Evolutionary conservation across 441 rosid genomes (phyloP).

Genomic region (Pelargonium citronellum): DNA sequence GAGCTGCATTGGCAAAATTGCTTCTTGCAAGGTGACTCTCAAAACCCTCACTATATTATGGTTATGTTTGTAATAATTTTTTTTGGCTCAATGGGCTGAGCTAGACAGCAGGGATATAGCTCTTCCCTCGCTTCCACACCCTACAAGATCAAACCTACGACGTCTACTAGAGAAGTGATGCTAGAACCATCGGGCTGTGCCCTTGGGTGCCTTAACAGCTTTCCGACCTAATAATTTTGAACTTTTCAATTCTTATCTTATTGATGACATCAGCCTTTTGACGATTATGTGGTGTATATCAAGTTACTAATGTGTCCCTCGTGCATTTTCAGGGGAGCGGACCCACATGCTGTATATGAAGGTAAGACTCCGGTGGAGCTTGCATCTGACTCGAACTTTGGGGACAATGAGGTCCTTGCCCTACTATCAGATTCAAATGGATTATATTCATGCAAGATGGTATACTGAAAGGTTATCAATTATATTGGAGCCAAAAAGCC

Average conservation of each 20-base stretch:
- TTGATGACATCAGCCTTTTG: too few relatives aligned
- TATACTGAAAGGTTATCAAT: slow-evolving; percentile 10
- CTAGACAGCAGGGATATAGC: too few relatives aligned
- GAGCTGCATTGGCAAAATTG: slow-evolving; percentile 58
- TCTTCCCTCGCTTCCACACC: too few relatives aligned
- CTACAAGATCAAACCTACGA: too few relatives aligned
- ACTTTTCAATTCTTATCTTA: too few relatives aligned
- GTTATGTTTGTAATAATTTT: background rate
- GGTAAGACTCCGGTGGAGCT: slow-evolving; percentile 66
- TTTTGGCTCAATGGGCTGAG: too few relatives aligned
- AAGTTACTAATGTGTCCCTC: background rate
- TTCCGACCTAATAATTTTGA: too few relatives aligned
- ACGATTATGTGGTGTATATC: background rate
- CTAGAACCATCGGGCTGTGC: too few relatives aligned
- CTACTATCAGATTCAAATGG: slow-evolving; percentile 60
- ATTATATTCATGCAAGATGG: slow-evolving; percentile 23
- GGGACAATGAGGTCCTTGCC: slow-evolving; percentile 57
- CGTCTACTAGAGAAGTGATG: too few relatives aligned
- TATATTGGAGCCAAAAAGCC: slow-evolving; percentile 22
- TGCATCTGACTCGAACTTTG: slow-evolving; percentile 53
- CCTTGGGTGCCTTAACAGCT: too few relatives aligned
- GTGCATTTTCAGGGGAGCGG: slow-evolving; percentile 72
- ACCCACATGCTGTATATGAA: slow-evolving; percentile 53
- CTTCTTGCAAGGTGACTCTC: slow-evolving; percentile 72
- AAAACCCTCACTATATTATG: slow-evolving; percentile 5